Evolutionary conservation across 495 filamentous ascomycete species (phyloP).

Genomic region (Ascobolus immersus): DNA sequence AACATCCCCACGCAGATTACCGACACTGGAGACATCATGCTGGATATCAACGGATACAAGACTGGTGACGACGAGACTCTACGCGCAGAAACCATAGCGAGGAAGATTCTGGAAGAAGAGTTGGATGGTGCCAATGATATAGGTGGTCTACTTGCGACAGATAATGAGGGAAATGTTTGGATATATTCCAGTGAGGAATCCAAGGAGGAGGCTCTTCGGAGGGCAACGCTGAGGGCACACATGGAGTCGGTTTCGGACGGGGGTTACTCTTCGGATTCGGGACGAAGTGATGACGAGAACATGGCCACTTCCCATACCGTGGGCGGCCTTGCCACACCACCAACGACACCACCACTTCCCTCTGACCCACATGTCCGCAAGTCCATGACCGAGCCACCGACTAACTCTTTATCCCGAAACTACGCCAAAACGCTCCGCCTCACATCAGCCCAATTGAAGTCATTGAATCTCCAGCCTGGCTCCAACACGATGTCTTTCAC

Average conservation of each 20-base stretch:
- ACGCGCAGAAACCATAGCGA: conserved; percentile 70
- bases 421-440: conserved; percentile 95
- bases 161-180: conserved; percentile 91
- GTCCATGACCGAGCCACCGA: too few species aligned
- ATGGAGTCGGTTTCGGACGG: conserved; percentile 53
- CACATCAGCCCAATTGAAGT: conserved; percentile 85
- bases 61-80: conserved; percentile 74
- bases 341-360: too few species aligned
- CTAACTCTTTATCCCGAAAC: too few species aligned
- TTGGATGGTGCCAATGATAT: conserved; percentile 90
- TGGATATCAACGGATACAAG: conserved; percentile 96
- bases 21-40: conserved; percentile 84
- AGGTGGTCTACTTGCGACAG: conserved; percentile 76
- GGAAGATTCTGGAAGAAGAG: conserved; percentile 89
- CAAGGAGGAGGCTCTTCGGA: conserved; percentile 43
- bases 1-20: conserved; percentile 84
- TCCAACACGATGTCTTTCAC: conserved; percentile 85
- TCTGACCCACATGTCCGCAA: too few species aligned
- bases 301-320: too few species aligned
- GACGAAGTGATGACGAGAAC: conserved; percentile 15
- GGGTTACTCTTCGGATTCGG: conserved; percentile 72
- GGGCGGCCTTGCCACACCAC: too few species aligned
- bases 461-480: conserved; percentile 55
- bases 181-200: conserved; percentile 96
- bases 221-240: conserved; percentile 23